Evolutionary conservation across 2,329 filamentous ascomycete genomes (phyloP).

Genomic region (Cladophialophora yegresii): DNA sequence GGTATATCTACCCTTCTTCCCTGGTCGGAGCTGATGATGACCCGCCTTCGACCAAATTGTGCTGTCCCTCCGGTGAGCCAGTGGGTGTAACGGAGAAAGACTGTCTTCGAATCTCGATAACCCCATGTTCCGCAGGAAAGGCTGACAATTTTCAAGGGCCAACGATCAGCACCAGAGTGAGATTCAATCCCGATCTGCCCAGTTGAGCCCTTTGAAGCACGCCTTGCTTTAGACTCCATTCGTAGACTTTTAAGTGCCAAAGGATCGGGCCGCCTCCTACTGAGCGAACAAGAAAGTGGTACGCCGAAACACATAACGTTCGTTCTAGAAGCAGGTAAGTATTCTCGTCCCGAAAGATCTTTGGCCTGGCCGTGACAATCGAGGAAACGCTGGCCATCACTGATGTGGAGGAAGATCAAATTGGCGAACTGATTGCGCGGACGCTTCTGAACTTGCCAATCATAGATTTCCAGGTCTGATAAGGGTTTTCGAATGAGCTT

Average conservation of each 20-base stretch:
- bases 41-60: neutral
- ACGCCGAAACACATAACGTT: conserved; percentile 21
- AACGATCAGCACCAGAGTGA: conserved; percentile 47
- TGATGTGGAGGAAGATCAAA: conserved; percentile 50
- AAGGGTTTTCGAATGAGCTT: conserved; percentile 47
- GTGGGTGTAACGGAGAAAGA: neutral
- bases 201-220: conserved; percentile 37
- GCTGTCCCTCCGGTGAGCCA: neutral
- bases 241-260: conserved; percentile 44
- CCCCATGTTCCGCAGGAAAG: conserved; percentile 10
- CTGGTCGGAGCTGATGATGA: neutral
- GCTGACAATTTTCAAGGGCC: neutral
- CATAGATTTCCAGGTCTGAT: conserved; percentile 43
- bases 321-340: conserved; percentile 25
- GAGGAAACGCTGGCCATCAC: conserved; percentile 51
- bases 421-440: conserved; percentile 46
- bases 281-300: conserved; percentile 39
- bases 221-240: conserved; percentile 31
- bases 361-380: conserved; percentile 37
- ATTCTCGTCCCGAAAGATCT: neutral
- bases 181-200: conserved; percentile 14
- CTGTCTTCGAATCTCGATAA: conserved; percentile 1
- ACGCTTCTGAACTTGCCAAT: conserved; percentile 51
- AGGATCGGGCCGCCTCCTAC: conserved; percentile 43
- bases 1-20: neutral